Conservation (phyloP, 2,329 filamentous ascomycete genomes). For the Paecilomyces fulvus region DNA sequence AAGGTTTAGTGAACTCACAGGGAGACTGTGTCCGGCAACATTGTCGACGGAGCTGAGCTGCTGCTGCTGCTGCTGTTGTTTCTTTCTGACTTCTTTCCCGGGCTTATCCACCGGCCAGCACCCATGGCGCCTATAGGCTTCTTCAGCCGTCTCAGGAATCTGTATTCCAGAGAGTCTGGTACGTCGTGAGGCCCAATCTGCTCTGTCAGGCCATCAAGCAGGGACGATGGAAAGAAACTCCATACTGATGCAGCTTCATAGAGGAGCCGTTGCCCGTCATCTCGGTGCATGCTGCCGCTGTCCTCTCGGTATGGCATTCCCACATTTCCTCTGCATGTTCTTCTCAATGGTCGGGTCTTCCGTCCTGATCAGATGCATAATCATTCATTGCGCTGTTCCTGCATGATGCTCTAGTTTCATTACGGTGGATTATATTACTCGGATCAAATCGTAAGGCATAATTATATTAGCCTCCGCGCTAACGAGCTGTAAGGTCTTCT, state of each 20-base stretch:
- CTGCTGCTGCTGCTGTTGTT: not conserved
- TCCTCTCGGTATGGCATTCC: constrained; percentile 30
- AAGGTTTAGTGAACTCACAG: not conserved
- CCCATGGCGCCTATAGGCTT: constrained; percentile 27
- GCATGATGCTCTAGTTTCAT: not conserved
- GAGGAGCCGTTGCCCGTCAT: constrained; percentile 27
- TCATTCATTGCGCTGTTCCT: not conserved
- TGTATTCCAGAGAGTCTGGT: constrained; percentile 26
- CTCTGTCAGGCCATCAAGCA: not conserved
- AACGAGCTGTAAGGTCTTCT: constrained; percentile 50
- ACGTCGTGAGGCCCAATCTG: constrained; percentile 2
- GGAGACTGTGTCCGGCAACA: no score
- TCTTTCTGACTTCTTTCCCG: not conserved
- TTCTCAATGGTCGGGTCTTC: not conserved
- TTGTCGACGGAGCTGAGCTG: no score
- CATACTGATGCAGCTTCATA: constrained; percentile 10
- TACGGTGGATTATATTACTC: not conserved
- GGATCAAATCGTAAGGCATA: not conserved
- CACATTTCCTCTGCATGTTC: constrained; percentile 5
- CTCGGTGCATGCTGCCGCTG: constrained; percentile 25
- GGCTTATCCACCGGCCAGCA: not conserved
- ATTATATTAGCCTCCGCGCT: not conserved
- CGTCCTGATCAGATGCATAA: not conserved
- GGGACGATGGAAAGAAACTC: not conserved
- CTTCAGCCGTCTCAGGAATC: constrained; percentile 21